Evolutionary conservation across 305 asterid genomes (phyloP), one percentile per base, ranked within the genome.

Genomic region (Euphrasia arctica): DNA sequence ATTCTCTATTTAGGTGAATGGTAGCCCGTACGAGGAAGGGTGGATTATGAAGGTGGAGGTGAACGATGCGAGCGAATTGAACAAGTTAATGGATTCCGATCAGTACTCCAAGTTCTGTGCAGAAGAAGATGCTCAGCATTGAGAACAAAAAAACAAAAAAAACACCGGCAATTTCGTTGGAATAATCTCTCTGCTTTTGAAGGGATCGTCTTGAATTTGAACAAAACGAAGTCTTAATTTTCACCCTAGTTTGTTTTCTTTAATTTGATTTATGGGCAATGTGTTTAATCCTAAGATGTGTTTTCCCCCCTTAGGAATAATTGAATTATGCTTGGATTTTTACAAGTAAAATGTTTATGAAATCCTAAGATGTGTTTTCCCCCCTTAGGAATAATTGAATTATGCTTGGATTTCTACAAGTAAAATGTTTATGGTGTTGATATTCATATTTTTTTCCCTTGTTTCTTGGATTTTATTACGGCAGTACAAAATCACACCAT

Each of bases 1-100:
- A 12, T 42, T 48, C 54, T 60, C 56, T 14, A 52, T 75, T 68
- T 66, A 91, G 98, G 79, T 91, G 15, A 88, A 88, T 29, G 80
- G 74, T 4, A 88, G 93, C 77, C 96, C 96, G 0, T 91, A 81
- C 18, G 78, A 82, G 50, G 79, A 85, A 4, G 98, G 98, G 70
- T 91, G 98, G 98, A 87, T 91, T 70, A 87, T 91, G 61, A 91
- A 91, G 81, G 98, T 91, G 25, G 95, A 87, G 74, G 15, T 91
- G 68, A 75, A 73, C 66, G 73, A 68, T 11, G 64, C 77, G 0
- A 80, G 75, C 2, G 96, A 89, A 63, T 70, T 81, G 60, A 66
- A 67, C 62, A 62, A 73, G 49, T 77, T 91, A 56, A 83, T 91
- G 88, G 95, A 80, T 69, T 63, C 88, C 25, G 85, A 78, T 13